Evolutionary conservation across 768 basidiomycete species (phyloP).

Genomic region (Lactarius sp.): DNA sequence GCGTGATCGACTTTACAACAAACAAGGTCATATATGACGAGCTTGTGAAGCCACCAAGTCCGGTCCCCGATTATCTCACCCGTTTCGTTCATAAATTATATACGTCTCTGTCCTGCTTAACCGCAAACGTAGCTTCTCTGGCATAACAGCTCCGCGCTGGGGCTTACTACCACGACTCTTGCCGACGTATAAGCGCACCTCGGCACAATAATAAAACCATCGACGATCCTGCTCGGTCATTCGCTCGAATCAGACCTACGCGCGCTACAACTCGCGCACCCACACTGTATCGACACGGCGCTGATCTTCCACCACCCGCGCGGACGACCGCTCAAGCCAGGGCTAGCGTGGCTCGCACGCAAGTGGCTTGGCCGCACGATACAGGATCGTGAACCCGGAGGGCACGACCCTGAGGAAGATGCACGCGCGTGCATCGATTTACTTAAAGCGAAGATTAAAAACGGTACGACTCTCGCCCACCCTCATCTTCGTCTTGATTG

Average conservation of each 20-base stretch:
- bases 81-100: constrained; percentile 41
- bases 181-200: constrained; percentile 71
- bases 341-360: constrained; percentile 93
- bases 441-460: too few relatives aligned
- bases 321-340: constrained; percentile 89
- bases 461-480: too few relatives aligned
- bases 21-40: constrained; percentile 83
- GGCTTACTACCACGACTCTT: constrained; percentile 69
- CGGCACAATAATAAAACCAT: constrained; percentile 54
- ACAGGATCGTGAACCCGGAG: too few relatives aligned
- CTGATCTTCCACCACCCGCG: too few relatives aligned
- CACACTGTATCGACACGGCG: too few relatives aligned
- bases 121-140: constrained; percentile 71
- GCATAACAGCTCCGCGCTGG: constrained; percentile 76
- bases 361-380: too few relatives aligned
- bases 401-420: too few relatives aligned
- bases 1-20: too few relatives aligned
- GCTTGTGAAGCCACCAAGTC: constrained; percentile 82
- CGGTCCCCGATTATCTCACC: constrained; percentile 87
- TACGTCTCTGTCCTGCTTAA: neutral
- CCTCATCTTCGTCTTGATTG: too few relatives aligned
- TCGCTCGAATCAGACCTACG: constrained; percentile 93
- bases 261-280: too few relatives aligned
- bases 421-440: too few relatives aligned
- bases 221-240: constrained; percentile 86